Evolutionary conservation across 2,329 filamentous ascomycete species (phyloP).

Genomic region (Talaromyces sp.): DNA sequence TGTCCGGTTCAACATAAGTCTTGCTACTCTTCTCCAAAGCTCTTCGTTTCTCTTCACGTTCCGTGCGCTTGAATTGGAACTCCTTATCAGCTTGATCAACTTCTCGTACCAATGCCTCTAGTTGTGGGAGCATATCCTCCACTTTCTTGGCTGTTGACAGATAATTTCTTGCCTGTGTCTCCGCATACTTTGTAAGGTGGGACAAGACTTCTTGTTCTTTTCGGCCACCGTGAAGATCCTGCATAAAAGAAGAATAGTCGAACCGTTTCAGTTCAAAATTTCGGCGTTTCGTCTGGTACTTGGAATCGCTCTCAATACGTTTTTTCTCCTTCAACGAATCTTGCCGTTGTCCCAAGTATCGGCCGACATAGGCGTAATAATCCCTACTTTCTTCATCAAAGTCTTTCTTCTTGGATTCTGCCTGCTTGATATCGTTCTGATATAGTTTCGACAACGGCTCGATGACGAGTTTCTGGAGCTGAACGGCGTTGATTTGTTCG

Average conservation of each 20-base stretch:
- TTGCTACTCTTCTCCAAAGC: constrained; percentile 83
- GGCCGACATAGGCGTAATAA: constrained; percentile 91
- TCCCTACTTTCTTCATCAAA: constrained; percentile 99
- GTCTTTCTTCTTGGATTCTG: constrained; percentile 92
- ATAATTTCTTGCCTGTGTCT: constrained; percentile 81
- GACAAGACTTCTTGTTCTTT: constrained; percentile 97
- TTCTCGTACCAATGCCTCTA: constrained; percentile 82
- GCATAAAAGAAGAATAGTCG: constrained; percentile 98
- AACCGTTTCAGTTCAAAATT: constrained; percentile 97
- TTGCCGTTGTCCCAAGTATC: constrained; percentile 92
- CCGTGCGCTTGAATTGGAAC: constrained; percentile 90
- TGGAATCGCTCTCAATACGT: constrained; percentile 86
- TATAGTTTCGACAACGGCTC: constrained; percentile 91
- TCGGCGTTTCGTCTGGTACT: constrained; percentile 88
- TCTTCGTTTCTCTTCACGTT: constrained; percentile 89
- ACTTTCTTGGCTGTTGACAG: constrained; percentile 81
- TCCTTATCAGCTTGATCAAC: constrained; percentile 95
- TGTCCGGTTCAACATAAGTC: constrained; percentile 67
- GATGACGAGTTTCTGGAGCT: constrained; percentile 89
- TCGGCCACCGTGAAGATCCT: constrained; percentile 96
- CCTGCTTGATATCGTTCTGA: constrained; percentile 94
- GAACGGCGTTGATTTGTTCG: constrained; percentile 76
- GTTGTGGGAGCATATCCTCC: constrained; percentile 78
- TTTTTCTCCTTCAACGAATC: constrained; percentile 98
- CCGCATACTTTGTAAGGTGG: constrained; percentile 89